phyloP scores from a whole-genome alignment of 768 basidiomycete species.

The Macrolepiota albuminosa region DNA sequence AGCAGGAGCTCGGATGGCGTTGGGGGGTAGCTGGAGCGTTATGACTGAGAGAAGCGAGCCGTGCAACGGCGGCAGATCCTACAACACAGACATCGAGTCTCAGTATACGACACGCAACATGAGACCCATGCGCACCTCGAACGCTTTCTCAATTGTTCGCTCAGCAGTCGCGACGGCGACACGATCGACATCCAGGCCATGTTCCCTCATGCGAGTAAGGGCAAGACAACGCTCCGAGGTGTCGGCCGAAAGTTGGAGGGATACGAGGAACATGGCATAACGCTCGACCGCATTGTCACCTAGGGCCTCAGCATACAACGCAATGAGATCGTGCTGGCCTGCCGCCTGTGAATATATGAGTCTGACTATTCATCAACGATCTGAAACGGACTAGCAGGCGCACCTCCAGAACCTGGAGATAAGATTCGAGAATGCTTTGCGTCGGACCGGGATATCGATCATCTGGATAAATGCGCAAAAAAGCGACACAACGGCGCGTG shows the following conservation, averaged over 20 bases:
- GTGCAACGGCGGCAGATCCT: constrained; percentile 51
- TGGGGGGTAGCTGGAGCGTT: constrained; percentile 46
- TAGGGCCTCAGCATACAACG: too few species aligned
- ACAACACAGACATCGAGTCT: not conserved
- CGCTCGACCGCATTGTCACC: constrained; percentile 89
- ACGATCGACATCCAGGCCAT: constrained; percentile 49
- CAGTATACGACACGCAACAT: not conserved
- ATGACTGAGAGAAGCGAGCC: constrained; percentile 61
- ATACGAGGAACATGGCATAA: constrained; percentile 87
- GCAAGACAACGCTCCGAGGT: constrained; percentile 63
- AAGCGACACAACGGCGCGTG: constrained; percentile 78
- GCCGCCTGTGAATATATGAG: too few species aligned
- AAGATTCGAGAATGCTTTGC: too few species aligned
- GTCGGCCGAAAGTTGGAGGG: constrained; percentile 61
- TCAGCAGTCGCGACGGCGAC: constrained; percentile 84
- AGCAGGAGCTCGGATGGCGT: constrained; percentile 59
- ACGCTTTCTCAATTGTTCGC: constrained; percentile 64
- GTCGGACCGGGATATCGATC: constrained; percentile 69
- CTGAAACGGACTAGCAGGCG: too few species aligned
- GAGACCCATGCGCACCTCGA: constrained; percentile 39
- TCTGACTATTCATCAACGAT: too few species aligned
- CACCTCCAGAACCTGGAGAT: too few species aligned
- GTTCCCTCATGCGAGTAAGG: constrained; percentile 45
- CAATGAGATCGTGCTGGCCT: too few species aligned
- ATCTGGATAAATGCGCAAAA: constrained; percentile 89